Evolutionary conservation across 768 basidiomycete species (phyloP).

Genomic region (Leccinum variicolor): DNA sequence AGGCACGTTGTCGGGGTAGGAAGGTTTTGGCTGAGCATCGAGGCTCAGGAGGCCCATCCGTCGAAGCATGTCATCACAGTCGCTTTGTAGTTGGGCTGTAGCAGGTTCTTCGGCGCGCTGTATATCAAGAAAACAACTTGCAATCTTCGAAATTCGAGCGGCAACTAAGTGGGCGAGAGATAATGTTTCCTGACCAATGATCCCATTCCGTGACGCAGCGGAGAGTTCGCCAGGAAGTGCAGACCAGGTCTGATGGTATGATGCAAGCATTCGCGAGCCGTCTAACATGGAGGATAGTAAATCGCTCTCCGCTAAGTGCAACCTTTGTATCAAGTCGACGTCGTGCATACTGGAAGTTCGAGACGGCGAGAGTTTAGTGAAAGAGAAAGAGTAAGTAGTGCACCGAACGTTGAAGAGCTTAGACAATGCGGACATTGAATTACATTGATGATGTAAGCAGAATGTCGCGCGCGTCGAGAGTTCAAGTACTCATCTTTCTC

Average conservation of each 20-base stretch:
- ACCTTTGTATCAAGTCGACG: background rate
- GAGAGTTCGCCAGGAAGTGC: background rate
- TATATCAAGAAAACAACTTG: constrained; percentile 7
- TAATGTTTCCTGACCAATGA: background rate
- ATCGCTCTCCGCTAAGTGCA: background rate
- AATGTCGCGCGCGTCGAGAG: too few relatives aligned
- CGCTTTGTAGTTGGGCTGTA: background rate
- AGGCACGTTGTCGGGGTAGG: background rate
- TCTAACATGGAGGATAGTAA: background rate
- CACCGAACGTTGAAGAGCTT: background rate
- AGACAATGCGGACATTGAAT: constrained; percentile 17
- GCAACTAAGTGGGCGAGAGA: background rate
- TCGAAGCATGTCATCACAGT: constrained; percentile 7
- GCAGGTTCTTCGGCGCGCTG: background rate
- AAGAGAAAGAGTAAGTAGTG: background rate
- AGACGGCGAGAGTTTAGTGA: background rate
- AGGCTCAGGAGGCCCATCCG: background rate
- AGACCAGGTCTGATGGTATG: background rate
- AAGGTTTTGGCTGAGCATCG: background rate
- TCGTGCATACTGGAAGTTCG: background rate
- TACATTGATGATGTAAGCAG: background rate
- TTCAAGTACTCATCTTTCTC: too few relatives aligned
- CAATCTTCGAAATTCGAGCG: constrained; percentile 1
- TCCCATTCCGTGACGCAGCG: background rate
- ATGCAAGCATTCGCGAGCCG: background rate